Conservation (phyloP, 129 eudicot species). For the Pulicaria dysenterica region DNA sequence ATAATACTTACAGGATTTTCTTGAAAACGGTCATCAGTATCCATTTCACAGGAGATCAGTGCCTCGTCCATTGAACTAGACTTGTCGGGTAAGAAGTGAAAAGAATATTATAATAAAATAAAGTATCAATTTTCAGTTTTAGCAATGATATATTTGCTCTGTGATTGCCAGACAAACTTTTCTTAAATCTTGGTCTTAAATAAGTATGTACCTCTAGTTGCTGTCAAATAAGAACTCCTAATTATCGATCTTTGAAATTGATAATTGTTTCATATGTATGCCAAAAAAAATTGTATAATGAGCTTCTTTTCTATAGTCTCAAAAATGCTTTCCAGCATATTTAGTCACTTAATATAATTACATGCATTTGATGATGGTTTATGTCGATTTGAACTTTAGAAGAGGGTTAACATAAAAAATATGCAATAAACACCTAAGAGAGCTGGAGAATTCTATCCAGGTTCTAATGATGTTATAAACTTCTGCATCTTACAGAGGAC, state of each 20-base stretch:
- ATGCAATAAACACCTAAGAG: too few species aligned
- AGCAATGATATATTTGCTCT: slow-evolving; percentile 5
- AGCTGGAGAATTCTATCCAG: too few species aligned
- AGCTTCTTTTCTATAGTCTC: too few species aligned
- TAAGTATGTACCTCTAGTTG: slow-evolving; percentile 11
- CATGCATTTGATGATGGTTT: slow-evolving; percentile 1
- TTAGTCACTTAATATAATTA: not conserved
- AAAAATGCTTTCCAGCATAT: not conserved
- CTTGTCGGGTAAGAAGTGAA: slow-evolving; percentile 11
- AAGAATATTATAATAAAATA: slow-evolving; percentile 21
- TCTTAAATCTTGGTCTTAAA: slow-evolving; percentile 17
- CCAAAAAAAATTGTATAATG: too few species aligned
- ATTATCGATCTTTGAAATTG: not conserved
- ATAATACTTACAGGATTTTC: slow-evolving; percentile 49
- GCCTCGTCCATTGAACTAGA: slow-evolving; percentile 56
- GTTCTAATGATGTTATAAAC: not conserved
- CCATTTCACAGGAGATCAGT: slow-evolving; percentile 58
- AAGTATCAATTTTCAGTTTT: slow-evolving; percentile 18
- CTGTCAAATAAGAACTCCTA: not conserved
- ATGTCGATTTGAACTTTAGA: slow-evolving; percentile 1
- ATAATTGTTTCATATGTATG: not conserved
- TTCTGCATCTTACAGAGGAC: not conserved
- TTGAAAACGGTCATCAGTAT: slow-evolving; percentile 39
- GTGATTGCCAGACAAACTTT: not conserved
- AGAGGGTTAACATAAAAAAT: not conserved